A percentile compares a stretch with the other conserved stretches of the same genome.
Evolutionary conservation across 306 rosid species (phyloP).

Genomic region (Mimosa bimucronata): DNA sequence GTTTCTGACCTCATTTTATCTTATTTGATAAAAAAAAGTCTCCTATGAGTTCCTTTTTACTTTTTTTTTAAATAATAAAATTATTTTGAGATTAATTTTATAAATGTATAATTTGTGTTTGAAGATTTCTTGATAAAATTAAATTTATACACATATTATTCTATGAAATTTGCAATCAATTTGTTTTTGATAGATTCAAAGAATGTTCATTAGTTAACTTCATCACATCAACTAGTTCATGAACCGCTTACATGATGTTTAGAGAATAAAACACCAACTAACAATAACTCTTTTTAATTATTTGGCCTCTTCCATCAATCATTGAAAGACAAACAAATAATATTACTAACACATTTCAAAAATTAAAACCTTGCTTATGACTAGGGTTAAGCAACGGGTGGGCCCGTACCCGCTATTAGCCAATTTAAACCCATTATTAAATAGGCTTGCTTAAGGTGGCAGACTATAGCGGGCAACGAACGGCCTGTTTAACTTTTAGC

Average conservation of each 20-base stretch:
- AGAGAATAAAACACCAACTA: background rate
- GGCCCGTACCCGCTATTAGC: no score
- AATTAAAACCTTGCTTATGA: background rate
- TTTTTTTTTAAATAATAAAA: no score
- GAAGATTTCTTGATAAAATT: no score
- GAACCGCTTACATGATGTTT: background rate
- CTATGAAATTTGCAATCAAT: no score
- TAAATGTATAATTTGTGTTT: background rate
- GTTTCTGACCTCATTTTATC: background rate
- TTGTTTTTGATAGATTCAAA: background rate
- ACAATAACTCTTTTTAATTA: slow-evolving; percentile 8
- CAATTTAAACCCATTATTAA: no score
- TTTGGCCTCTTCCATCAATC: background rate
- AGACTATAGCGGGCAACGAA: no score
- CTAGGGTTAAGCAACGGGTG: no score
- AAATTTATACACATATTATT: no score
- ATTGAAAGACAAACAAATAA: background rate
- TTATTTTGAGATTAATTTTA: background rate
- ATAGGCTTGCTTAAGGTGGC: no score
- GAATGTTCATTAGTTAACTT: background rate
- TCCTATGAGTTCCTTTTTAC: background rate
- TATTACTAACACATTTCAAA: background rate
- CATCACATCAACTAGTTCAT: background rate
- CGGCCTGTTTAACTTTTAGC: no score
- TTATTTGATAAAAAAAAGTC: no score